phyloP scores from a whole-genome alignment of 352 stramenopile species.

The Globisporangium alternatum region DNA sequence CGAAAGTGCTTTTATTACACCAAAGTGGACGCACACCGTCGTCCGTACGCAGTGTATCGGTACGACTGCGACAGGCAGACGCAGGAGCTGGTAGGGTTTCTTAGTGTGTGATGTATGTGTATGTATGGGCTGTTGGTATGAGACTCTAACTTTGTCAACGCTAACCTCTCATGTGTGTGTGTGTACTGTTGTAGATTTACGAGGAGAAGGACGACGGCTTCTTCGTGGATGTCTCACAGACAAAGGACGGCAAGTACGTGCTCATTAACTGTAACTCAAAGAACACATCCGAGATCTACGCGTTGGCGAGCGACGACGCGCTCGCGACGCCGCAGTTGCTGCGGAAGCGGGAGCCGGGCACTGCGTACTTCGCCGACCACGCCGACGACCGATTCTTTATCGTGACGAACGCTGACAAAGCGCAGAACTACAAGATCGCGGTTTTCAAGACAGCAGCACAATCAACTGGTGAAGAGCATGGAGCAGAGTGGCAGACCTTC shows the following conservation, averaged over 20 bases:
- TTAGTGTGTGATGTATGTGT: neutral
- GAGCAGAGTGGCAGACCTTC: constrained; percentile 37
- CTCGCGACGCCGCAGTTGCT: constrained; percentile 38
- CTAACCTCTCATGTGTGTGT: neutral
- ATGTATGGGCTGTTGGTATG: neutral
- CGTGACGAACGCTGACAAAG: constrained; percentile 75
- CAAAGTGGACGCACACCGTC: constrained; percentile 55
- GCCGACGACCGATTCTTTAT: constrained; percentile 64
- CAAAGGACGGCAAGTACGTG: constrained; percentile 77
- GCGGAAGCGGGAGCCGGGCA: constrained; percentile 46
- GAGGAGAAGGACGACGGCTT: constrained; percentile 72
- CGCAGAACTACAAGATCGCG: constrained; percentile 79
- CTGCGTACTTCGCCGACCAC: constrained; percentile 86
- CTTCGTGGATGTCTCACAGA: constrained; percentile 83
- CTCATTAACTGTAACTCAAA: constrained; percentile 90
- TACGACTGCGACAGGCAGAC: constrained; percentile 46
- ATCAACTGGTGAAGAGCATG: constrained; percentile 6
- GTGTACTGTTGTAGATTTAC: constrained; percentile 47
- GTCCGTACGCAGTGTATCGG: constrained; percentile 60
- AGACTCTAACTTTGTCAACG: neutral
- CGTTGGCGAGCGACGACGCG: constrained; percentile 27
- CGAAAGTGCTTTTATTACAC: constrained; percentile 75
- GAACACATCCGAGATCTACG: constrained; percentile 81
- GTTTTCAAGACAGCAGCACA: constrained; percentile 6
- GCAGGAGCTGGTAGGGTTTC: constrained; percentile 50